A percentile compares a stretch with the other conserved stretches of the same genome.
These are phyloP conservation scores for Phylloporus sp. DNA, from an alignment of 768 basidiomycete genomes.

Conservation along the genomic window DNA sequence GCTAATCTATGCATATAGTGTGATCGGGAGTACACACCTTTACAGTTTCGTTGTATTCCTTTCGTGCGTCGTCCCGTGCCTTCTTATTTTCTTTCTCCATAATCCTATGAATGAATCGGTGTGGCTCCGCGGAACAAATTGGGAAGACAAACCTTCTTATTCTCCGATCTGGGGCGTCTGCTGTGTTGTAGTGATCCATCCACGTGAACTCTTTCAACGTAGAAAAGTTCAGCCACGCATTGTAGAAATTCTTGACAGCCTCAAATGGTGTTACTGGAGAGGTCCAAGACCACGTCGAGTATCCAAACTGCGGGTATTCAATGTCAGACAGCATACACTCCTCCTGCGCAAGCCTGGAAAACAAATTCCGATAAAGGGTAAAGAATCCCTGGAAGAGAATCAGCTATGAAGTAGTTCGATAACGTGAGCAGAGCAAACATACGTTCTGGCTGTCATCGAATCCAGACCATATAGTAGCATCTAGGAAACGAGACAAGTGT, in stretches of 20 bases:
- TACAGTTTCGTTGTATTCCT: slow-evolving; percentile 90
- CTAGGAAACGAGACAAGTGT: slow-evolving; percentile 83
- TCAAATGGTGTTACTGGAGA: slow-evolving; percentile 40
- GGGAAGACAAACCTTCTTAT: slow-evolving; percentile 57
- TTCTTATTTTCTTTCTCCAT: slow-evolving; percentile 98
- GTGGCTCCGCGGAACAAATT: not conserved
- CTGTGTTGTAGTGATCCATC: slow-evolving; percentile 77
- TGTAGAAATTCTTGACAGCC: slow-evolving; percentile 74
- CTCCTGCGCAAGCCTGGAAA: slow-evolving; percentile 75
- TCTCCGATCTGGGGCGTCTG: slow-evolving; percentile 83
- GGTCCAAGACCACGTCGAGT: slow-evolving; percentile 69
- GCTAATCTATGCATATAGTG: not conserved
- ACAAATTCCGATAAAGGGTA: slow-evolving; percentile 83
- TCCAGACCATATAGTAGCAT: slow-evolving; percentile 58
- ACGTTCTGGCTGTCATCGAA: slow-evolving; percentile 64
- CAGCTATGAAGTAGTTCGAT: too few relatives aligned
- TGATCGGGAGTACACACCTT: slow-evolving; percentile 47
- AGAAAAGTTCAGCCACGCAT: slow-evolving; percentile 78
- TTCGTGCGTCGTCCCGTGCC: slow-evolving; percentile 76
- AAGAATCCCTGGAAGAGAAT: slow-evolving; percentile 68
- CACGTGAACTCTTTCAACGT: slow-evolving; percentile 87
- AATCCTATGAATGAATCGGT: slow-evolving; percentile 39
- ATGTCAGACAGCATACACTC: slow-evolving; percentile 46
- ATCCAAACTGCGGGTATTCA: slow-evolving; percentile 80
- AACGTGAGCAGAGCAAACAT: slow-evolving; percentile 20